Evolutionary conservation across 1,284 basidiomycete species (phyloP).

Genomic region (Pascua sp.): DNA sequence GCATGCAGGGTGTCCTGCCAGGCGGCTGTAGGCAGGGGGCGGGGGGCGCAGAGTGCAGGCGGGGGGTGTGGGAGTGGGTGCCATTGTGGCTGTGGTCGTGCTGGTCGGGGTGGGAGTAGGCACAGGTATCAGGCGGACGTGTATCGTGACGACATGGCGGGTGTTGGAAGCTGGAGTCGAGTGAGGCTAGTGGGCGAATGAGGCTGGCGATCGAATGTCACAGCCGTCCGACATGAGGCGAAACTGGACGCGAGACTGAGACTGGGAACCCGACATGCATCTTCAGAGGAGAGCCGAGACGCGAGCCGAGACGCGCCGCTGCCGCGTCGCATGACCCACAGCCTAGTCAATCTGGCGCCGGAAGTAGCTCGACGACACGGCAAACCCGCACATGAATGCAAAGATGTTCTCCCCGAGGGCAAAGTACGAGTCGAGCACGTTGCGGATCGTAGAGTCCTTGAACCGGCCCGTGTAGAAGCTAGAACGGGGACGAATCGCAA

Average conservation of each 20-base stretch:
- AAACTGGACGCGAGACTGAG: too few species aligned
- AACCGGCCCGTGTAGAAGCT: constrained; percentile 69
- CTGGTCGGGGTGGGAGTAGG: background rate
- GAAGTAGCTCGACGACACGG: constrained; percentile 77
- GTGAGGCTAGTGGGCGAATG: too few species aligned
- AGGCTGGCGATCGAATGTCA: background rate
- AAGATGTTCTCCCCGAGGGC: constrained; percentile 85
- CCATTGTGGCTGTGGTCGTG: too few species aligned
- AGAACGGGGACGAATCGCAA: background rate
- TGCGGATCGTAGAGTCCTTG: constrained; percentile 67
- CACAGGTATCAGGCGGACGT: background rate
- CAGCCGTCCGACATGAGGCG: too few species aligned
- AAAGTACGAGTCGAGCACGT: constrained; percentile 75
- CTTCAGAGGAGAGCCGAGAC: too few species aligned
- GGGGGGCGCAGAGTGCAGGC: too few species aligned
- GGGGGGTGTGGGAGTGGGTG: too few species aligned
- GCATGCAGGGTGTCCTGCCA: too few species aligned
- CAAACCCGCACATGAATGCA: constrained; percentile 71
- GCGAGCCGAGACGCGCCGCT: too few species aligned
- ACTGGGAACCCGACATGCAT: too few species aligned
- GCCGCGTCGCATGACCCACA: too few species aligned
- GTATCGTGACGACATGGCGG: background rate
- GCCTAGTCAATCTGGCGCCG: constrained; percentile 10
- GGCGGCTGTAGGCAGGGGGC: too few species aligned
- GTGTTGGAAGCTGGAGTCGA: background rate